phyloP scores from a whole-genome alignment of 2,329 filamentous ascomycete genomes.

The Stagonosporopsis vannaccii region DNA sequence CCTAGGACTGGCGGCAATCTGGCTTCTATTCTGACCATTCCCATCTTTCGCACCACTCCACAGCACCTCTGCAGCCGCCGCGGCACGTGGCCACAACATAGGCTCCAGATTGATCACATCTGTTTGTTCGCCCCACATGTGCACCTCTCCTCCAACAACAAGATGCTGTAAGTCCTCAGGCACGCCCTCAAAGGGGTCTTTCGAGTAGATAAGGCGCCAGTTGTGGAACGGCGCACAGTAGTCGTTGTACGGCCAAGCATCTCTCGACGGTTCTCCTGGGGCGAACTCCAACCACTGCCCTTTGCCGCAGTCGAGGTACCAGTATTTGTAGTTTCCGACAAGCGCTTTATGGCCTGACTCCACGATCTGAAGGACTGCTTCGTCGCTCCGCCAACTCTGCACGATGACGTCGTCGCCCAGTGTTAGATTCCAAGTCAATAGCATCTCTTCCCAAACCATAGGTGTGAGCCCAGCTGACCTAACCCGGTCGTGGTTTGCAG shows the following conservation, averaged over 20 bases:
- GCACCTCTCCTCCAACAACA: constrained; percentile 81
- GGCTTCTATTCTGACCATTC: constrained; percentile 72
- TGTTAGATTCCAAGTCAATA: constrained; percentile 78
- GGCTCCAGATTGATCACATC: constrained; percentile 78
- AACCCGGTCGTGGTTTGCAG: constrained; percentile 72
- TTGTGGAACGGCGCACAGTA: constrained; percentile 83
- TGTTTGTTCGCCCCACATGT: constrained; percentile 81
- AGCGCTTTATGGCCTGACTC: constrained; percentile 73
- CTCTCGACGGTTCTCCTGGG: constrained; percentile 59
- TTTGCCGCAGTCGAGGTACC: constrained; percentile 85
- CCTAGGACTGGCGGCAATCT: constrained; percentile 72
- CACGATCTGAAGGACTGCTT: constrained; percentile 67
- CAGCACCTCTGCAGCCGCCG: constrained; percentile 77
- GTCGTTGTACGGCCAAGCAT: constrained; percentile 74
- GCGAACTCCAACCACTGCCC: constrained; percentile 80
- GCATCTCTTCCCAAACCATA: constrained; percentile 89
- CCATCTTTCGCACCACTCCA: constrained; percentile 77
- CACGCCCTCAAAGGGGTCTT: constrained; percentile 71
- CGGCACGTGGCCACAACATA: constrained; percentile 79
- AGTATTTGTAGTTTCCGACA: constrained; percentile 78
- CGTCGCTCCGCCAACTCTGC: constrained; percentile 77
- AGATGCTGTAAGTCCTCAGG: constrained; percentile 69
- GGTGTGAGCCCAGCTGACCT: constrained; percentile 71
- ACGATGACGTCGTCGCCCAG: constrained; percentile 75
- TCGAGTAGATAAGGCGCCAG: constrained; percentile 82